phyloP scores from a whole-genome alignment of 345 rosid species.

The Populus alba region DNA sequence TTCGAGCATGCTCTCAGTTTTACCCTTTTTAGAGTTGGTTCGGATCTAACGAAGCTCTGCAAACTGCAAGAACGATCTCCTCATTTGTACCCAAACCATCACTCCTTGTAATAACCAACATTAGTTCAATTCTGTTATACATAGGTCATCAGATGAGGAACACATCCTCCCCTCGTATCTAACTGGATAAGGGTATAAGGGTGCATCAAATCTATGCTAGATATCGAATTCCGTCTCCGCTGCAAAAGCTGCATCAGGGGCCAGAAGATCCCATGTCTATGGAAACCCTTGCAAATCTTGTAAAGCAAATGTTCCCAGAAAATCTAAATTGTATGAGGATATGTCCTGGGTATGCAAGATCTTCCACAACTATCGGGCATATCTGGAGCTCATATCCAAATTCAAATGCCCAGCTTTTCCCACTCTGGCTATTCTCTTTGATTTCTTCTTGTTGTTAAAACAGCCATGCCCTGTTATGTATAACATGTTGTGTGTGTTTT shows the following conservation, averaged over 20 bases:
- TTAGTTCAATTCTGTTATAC: neutral
- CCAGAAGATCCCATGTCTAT: constrained; percentile 66
- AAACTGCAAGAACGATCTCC: neutral
- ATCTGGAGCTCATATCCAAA: no score
- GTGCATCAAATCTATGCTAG: constrained; percentile 23
- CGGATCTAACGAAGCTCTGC: neutral
- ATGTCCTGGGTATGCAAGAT: no score
- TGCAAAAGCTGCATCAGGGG: constrained; percentile 64
- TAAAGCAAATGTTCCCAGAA: no score
- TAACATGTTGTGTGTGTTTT: no score
- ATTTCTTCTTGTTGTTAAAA: no score
- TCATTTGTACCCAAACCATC: neutral
- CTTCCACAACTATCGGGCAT: no score
- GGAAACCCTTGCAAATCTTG: constrained; percentile 40
- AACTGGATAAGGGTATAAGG: neutral
- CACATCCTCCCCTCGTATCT: neutral
- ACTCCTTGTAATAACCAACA: neutral
- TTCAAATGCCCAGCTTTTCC: no score
- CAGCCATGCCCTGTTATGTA: neutral
- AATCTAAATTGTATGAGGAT: no score
- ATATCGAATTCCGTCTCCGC: constrained; percentile 29
- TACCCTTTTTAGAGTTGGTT: neutral
- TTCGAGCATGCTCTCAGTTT: neutral
- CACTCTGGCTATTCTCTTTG: neutral
- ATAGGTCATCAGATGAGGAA: neutral